phyloP scores from a whole-genome alignment of 1,284 basidiomycete genomes.

The Serendipita sp. region DNA sequence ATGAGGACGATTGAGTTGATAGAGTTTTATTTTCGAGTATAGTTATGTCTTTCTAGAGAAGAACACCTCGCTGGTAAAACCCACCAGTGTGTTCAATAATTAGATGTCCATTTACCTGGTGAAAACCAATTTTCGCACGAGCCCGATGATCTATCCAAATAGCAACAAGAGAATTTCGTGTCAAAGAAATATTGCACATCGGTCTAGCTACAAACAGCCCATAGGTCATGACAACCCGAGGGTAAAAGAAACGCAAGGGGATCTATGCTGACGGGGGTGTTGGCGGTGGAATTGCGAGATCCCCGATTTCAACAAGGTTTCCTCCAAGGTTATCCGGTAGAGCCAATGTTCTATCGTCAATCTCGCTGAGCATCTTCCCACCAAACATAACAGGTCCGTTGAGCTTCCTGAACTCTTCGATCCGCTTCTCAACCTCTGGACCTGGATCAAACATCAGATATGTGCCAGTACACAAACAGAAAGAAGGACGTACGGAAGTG shows the following conservation, averaged over 20 bases:
- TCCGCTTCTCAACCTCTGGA: conserved; percentile 80
- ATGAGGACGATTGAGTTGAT: not conserved
- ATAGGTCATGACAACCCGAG: too few species aligned
- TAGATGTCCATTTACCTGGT: too few species aligned
- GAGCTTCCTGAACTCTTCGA: conserved; percentile 61
- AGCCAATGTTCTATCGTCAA: conserved; percentile 53
- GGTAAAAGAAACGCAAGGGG: too few species aligned
- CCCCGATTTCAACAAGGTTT: conserved; percentile 24
- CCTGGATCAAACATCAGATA: conserved; percentile 17
- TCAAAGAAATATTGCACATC: too few species aligned
- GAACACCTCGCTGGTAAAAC: too few species aligned
- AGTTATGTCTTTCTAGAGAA: too few species aligned
- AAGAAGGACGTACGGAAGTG: conserved; percentile 58
- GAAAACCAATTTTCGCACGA: too few species aligned
- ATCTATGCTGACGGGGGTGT: not conserved
- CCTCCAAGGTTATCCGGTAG: conserved; percentile 70
- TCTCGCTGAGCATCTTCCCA: conserved; percentile 59
- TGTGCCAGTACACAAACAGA: not conserved
- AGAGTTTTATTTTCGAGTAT: not conserved
- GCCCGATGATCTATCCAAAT: too few species aligned
- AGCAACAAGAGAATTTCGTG: too few species aligned
- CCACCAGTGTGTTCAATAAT: too few species aligned
- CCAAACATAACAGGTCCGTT: conserved; percentile 85
- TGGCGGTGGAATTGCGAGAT: not conserved
- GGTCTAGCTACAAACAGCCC: too few species aligned